These are phyloP conservation scores for Russula emetica DNA, from an alignment of 768 basidiomycete species.

Conservation along the genomic window DNA sequence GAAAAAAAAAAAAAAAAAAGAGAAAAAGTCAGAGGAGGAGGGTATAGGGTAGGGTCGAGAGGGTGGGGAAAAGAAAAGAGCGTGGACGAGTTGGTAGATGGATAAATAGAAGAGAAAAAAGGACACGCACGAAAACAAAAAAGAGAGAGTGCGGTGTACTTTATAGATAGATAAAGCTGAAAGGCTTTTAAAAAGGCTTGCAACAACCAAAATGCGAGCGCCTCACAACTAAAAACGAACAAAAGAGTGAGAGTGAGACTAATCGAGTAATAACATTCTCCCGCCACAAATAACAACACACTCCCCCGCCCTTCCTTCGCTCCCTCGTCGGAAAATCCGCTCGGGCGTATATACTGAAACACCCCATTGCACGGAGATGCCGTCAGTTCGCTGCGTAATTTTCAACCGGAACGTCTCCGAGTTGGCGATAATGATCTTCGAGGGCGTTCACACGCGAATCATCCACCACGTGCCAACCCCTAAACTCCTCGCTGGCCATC, in stretches of 20 bases:
- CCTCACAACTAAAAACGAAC: constrained; percentile 5
- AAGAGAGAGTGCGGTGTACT: constrained; percentile 36
- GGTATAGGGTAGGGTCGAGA: constrained; percentile 35
- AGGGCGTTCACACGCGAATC: constrained; percentile 58
- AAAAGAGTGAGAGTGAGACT: not conserved
- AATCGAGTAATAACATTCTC: not conserved
- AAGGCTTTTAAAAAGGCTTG: constrained; percentile 22
- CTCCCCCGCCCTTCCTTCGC: constrained; percentile 3
- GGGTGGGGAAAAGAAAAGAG: constrained; percentile 25
- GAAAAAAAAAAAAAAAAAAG: constrained; percentile 39
- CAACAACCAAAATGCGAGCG: constrained; percentile 22
- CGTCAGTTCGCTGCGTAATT: constrained; percentile 66
- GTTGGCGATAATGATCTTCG: constrained; percentile 49
- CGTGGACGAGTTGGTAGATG: constrained; percentile 31
- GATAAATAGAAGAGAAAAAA: constrained; percentile 32
- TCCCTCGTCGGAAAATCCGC: constrained; percentile 32
- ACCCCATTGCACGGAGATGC: constrained; percentile 70
- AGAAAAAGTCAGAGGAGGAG: constrained; percentile 56
- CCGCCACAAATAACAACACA: not conserved
- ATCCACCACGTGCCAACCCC: constrained; percentile 50
- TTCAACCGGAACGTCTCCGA: constrained; percentile 62
- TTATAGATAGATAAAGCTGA: constrained; percentile 36
- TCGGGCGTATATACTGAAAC: constrained; percentile 62
- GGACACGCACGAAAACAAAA: constrained; percentile 43
- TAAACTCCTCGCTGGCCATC: constrained; percentile 48